Evolutionary conservation across 352 stramenopile genomes (phyloP), one percentile per base, ranked within the genome.

Genomic region (Phytophthora parvispora): DNA sequence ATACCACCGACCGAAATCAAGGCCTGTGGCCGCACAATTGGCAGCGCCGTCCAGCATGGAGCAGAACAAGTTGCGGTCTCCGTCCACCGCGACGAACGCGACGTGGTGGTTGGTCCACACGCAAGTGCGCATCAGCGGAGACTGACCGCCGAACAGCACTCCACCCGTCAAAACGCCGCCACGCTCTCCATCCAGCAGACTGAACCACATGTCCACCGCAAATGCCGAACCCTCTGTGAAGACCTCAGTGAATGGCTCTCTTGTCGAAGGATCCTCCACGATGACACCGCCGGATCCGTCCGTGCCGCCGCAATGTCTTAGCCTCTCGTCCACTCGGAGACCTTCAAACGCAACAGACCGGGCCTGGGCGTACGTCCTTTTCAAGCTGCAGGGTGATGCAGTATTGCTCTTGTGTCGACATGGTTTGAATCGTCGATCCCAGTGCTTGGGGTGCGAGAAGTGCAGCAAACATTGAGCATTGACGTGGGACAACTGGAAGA

Each of bases 21-120:
- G 18, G 2, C 32, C 42, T 18, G 31, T 62, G 6, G 42, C 52
- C 18, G 58, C 61, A 29, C 51, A 68, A 42, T 50, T 40, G 27
- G 25, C 55, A 40, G 6, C 25, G 6, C 45, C 51, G 13, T 69
- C 61, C 9, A 69, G 24, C 31, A 69, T n/a, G 0, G 51, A 69
- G 25, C 61, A 69, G 31, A 52, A 58, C 52, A 69, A 62, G 22
- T 60, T 67, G 20, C 38, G 22, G 13, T 54, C 49, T 10, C n/a
- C 49, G 40, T 60, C 60, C 49, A 68, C 60, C 15, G 40, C 60
- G 3, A 68, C 24, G 25, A 68, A 62, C 18, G 60, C 50, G 3
- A 68, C 60, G 40, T 61, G 60, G 16, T 67, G 40, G 40, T 60
- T 55, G 13, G 60, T 61, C 60, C 60, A 67, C 60, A 49, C 29